phyloP scores from a whole-genome alignment of 2,329 filamentous ascomycete genomes.

The Anthostomella pinea region DNA sequence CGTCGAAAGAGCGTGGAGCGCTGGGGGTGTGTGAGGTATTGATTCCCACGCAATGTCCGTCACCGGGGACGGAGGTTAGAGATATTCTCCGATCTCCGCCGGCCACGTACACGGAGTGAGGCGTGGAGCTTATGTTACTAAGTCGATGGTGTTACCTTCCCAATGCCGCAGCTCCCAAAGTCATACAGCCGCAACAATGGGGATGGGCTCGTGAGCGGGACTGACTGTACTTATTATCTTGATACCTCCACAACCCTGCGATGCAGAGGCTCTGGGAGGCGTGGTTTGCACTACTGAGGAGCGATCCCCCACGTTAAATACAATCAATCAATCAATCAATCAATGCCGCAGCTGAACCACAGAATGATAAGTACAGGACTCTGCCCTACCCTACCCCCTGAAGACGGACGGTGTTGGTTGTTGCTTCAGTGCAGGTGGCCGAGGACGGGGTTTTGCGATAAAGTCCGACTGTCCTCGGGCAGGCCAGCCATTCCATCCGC shows the following conservation, averaged over 20 bases:
- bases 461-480: slow-evolving; percentile 12
- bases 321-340: no score
- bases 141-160: slow-evolving; percentile 1
- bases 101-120: not conserved
- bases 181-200: no score
- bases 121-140: not conserved
- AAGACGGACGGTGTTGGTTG: no score
- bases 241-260: no score
- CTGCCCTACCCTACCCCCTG: no score
- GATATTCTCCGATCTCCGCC: slow-evolving; percentile 16
- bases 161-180: slow-evolving; percentile 1
- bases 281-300: no score
- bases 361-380: not conserved
- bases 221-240: no score
- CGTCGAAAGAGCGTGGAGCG: slow-evolving; percentile 5
- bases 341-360: no score
- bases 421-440: not conserved
- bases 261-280: no score
- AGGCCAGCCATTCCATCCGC: no score
- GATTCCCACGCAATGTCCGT: not conserved
- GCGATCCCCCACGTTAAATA: no score
- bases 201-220: no score
- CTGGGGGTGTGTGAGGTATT: slow-evolving; percentile 7
- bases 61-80: slow-evolving; percentile 14
- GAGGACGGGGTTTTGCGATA: slow-evolving; percentile 9